Evolutionary conservation across 768 basidiomycete species (phyloP).

Genomic region (Podaxis sp.): DNA sequence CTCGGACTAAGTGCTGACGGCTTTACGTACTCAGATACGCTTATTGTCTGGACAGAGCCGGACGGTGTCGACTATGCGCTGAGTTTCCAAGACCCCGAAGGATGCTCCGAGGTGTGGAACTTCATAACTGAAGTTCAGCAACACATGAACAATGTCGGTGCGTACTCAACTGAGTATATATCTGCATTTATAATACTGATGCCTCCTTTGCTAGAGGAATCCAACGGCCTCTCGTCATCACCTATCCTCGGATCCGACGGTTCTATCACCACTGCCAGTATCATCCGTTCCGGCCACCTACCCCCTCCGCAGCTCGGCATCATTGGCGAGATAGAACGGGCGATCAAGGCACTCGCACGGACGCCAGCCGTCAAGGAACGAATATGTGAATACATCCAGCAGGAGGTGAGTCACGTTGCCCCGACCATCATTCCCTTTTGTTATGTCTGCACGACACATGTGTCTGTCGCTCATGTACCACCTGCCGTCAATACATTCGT

Average conservation of each 20-base stretch:
- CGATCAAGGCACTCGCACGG: conserved; percentile 73
- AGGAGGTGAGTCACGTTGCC: conserved; percentile 56
- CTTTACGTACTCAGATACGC: conserved; percentile 63
- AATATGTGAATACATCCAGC: conserved; percentile 87
- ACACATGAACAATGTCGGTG: conserved; percentile 70
- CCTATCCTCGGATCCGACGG: conserved; percentile 59
- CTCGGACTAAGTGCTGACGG: conserved; percentile 14
- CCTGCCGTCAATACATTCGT: conserved; percentile 16
- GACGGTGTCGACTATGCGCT: conserved; percentile 93
- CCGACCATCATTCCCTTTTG: conserved; percentile 7
- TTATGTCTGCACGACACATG: conserved; percentile 11
- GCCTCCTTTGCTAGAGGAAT: conserved; percentile 30
- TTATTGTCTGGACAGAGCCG: conserved; percentile 99
- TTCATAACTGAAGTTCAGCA: conserved; percentile 92
- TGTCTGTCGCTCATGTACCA: conserved; percentile 14
- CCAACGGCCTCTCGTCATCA: conserved; percentile 51
- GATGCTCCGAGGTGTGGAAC: conserved; percentile 96
- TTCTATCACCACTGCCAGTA: conserved; percentile 57
- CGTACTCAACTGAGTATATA: conserved; percentile 24
- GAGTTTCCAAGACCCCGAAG: conserved; percentile 95
- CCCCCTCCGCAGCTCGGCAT: conserved; percentile 77
- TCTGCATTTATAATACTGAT: conserved; percentile 9
- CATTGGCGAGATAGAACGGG: conserved; percentile 75
- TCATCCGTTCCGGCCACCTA: conserved; percentile 71
- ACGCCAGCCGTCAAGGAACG: conserved; percentile 76